These are phyloP conservation scores for Yarrowia galli DNA, from an alignment of 1,139 yeast genomes.

Conservation along the genomic window DNA sequence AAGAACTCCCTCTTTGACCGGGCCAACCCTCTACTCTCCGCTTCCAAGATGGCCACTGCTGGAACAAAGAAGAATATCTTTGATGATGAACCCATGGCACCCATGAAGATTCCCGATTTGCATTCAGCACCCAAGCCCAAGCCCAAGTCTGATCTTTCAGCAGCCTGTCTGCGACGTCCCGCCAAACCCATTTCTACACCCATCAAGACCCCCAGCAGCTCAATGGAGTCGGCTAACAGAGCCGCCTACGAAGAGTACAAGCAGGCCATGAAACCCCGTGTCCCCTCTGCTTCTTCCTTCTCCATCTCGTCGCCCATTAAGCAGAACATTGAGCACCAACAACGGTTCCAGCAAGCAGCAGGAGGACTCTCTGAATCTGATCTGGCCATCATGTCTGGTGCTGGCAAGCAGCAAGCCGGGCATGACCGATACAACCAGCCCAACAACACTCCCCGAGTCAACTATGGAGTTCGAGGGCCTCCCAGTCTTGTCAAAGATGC, in stretches of 20 bases:
- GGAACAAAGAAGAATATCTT: conserved; percentile 5
- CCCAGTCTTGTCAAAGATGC: conserved; percentile 4
- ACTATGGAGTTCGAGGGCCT: conserved; percentile 12
- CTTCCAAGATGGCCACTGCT: conserved; percentile 1
- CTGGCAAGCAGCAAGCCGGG: conserved; percentile 5
- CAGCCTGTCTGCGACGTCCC: conserved; percentile 19
- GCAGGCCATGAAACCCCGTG: conserved; percentile 26
- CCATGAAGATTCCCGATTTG: conserved; percentile 6
- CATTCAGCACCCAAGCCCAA: not conserved
- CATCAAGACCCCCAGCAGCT: conserved; percentile 11
- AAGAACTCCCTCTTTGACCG: conserved; percentile 17
- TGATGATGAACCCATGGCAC: conserved; percentile 13
- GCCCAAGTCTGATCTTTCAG: conserved; percentile 13
- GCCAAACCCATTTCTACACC: conserved; percentile 3
- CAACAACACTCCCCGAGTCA: not conserved
- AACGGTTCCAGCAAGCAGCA: conserved; percentile 10
- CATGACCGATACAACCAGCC: conserved; percentile 9
- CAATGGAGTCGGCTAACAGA: conserved; percentile 31
- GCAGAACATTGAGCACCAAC: conserved; percentile 22
- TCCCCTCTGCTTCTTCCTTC: not conserved
- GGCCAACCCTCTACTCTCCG: conserved; percentile 9
- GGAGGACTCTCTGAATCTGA: conserved; percentile 25
- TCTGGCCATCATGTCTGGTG: conserved; percentile 33
- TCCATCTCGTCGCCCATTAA: conserved; percentile 19
- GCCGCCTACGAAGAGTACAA: conserved; percentile 35